These are phyloP conservation scores for Nepenthes mirabilis DNA, from an alignment of 148 eudicot genomes.

Conservation along the genomic window DNA sequence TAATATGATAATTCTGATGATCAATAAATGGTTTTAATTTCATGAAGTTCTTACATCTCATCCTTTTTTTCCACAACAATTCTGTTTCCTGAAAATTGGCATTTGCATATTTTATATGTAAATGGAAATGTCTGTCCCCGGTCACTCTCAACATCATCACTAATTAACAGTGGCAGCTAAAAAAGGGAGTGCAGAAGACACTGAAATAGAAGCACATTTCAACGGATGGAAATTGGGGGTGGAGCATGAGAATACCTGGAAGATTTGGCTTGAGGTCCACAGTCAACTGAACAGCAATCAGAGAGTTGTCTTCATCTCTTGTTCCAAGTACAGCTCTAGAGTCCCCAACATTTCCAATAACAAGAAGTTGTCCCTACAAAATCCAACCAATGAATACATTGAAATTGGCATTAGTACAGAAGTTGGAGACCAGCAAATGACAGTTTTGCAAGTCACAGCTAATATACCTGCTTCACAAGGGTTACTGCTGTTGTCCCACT, in stretches of 20 bases:
- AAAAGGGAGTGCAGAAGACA: too few relatives aligned
- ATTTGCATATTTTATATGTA: too few relatives aligned
- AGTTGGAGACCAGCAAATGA: background rate
- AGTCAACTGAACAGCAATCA: constrained; percentile 76
- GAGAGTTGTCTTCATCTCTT: constrained; percentile 47
- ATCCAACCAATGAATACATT: background rate
- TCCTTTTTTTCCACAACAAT: too few relatives aligned
- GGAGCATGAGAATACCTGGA: constrained; percentile 45
- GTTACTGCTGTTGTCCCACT: constrained; percentile 99
- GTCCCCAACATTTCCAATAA: constrained; percentile 89
- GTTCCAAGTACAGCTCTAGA: constrained; percentile 86
- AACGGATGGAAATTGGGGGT: background rate
- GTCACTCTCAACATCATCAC: too few relatives aligned
- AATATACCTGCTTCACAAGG: constrained; percentile 68
- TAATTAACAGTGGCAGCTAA: too few relatives aligned
- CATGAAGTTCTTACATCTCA: too few relatives aligned
- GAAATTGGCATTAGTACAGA: too few relatives aligned
- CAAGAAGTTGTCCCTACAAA: constrained; percentile 67
- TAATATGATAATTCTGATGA: too few relatives aligned
- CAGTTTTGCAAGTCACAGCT: background rate
- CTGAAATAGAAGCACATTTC: too few relatives aligned
- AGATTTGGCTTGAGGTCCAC: constrained; percentile 97
- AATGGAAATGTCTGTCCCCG: too few relatives aligned
- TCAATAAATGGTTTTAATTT: too few relatives aligned
- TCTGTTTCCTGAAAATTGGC: too few relatives aligned